Base-by-base conservation (phyloP, 495 filamentous ascomycete genomes). In the Hypoxylon lienhwacheense region DNA sequence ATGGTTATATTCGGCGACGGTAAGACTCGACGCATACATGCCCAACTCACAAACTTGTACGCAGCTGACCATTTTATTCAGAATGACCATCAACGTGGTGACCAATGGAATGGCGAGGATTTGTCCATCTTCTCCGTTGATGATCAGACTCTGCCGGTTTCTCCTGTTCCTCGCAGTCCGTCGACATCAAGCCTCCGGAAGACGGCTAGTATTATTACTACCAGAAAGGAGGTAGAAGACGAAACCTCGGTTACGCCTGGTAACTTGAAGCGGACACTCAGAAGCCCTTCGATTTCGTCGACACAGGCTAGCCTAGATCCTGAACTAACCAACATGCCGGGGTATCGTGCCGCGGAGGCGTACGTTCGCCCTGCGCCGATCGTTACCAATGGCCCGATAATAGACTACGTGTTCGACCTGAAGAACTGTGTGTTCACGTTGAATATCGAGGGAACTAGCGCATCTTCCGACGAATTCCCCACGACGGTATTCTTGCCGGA, bases 41-140 rank as follows among this genome's bases (percentile, higher is more conserved):
- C n/a, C n/a, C n/a, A 16, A 7, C 8, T 8, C 15, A 0, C 25
- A 17, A 0, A 4, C 8, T 48, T 24, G 7, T 26, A 37, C 8
- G 1, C 17, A 37, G 36, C 60, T 57, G 39, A 66, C 31, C 3
- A 7, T n/a, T 22, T 2, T 37, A 29, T 37, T 5, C 32, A 88
- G 78, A 98, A 97, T 66, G 85, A 85, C 46, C 93, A 98, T 59
- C 76, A 86, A 63, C 88, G 88, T 76, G 95, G 93, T 25, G 93
- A 98, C 64, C 84, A 89, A 34, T 98, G 93, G 93, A 97, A 98
- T 55, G 93, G 93, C 21, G 93, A 98, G 61, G 93, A 98, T 71
- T 74, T 98, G 12, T 96, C 90, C 5, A 95, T 98, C 25, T 88
- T 82, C 63, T 96, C 89, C 0, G 52, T 77, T 2, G 91, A 98